Evolutionary conservation across 345 rosid genomes (phyloP).

Genomic region (Syzygium oleosum): DNA sequence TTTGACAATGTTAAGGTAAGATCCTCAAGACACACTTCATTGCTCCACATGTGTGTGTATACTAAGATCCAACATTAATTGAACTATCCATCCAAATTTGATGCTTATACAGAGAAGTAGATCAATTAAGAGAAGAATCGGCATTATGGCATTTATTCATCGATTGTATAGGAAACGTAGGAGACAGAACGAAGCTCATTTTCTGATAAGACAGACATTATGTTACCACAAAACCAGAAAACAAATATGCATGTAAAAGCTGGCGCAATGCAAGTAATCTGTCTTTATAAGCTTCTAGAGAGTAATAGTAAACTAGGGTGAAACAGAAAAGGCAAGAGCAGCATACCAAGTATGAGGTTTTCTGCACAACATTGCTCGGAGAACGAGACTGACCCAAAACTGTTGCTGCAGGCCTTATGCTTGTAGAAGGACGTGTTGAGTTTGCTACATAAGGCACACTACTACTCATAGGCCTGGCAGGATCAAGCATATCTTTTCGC

Average conservation of each 20-base stretch:
- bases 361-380: slow-evolving; percentile 31
- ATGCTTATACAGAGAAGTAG: not conserved
- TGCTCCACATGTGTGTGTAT: not conserved
- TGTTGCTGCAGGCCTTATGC: slow-evolving; percentile 43
- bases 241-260: not conserved
- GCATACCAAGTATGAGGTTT: slow-evolving; percentile 46
- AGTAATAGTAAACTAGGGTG: not conserved
- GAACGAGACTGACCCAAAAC: slow-evolving; percentile 43
- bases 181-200: not conserved
- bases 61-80: not conserved
- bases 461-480: slow-evolving; percentile 36
- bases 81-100: not conserved
- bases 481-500: slow-evolving; percentile 37
- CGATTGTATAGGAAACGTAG: not conserved
- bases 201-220: not conserved
- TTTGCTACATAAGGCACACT: slow-evolving; percentile 36
- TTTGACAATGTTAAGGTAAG: not conserved
- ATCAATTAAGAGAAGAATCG: not conserved
- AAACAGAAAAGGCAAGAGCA: slow-evolving; percentile 4
- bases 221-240: not conserved
- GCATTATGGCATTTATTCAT: not conserved
- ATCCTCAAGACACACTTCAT: not conserved
- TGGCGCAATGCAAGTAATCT: not conserved
- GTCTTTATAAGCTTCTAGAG: not conserved
- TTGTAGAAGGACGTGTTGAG: slow-evolving; percentile 38